phyloP scores from a whole-genome alignment of 192 early-diverging fungal genomes.

The Coemansia sp. region DNA sequence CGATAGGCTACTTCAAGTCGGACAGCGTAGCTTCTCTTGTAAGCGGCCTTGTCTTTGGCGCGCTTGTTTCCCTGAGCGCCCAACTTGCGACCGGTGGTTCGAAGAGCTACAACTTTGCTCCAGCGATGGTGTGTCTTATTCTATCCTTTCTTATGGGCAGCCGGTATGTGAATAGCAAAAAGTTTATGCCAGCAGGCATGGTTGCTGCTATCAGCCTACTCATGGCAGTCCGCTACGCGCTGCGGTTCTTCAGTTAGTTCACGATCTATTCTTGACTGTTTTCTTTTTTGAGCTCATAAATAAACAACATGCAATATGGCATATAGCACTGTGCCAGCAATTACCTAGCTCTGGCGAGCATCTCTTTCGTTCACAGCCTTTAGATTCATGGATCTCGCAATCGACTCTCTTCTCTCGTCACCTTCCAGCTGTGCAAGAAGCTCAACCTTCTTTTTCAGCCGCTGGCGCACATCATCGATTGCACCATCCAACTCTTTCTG shows the following conservation, averaged over 20 bases:
- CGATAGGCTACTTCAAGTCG: constrained; percentile 41
- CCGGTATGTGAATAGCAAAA: constrained; percentile 41
- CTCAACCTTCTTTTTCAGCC: constrained; percentile 37
- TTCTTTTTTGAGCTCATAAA: not conserved
- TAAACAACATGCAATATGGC: not conserved
- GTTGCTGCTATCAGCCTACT: constrained; percentile 29
- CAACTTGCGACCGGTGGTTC: constrained; percentile 29
- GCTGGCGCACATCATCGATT: constrained; percentile 38
- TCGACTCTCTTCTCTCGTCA: constrained; percentile 12
- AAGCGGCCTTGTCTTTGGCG: constrained; percentile 41
- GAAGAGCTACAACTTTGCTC: constrained; percentile 23
- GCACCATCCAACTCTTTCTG: constrained; percentile 45
- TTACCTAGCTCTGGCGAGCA: not conserved
- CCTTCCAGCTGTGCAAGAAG: constrained; percentile 35
- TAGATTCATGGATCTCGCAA: constrained; percentile 20
- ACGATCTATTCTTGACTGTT: not conserved
- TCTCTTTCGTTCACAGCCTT: constrained; percentile 13
- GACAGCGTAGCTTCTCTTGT: constrained; percentile 40
- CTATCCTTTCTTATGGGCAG: constrained; percentile 40
- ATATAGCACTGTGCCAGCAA: too few relatives aligned
- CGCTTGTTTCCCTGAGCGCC: constrained; percentile 33
- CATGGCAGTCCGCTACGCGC: constrained; percentile 33
- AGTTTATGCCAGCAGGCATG: constrained; percentile 52
- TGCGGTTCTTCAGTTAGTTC: constrained; percentile 8
- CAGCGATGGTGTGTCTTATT: constrained; percentile 31